These are phyloP conservation scores for Leccinellum luteum DNA, from an alignment of 768 basidiomycete species.

Conservation along the genomic window DNA sequence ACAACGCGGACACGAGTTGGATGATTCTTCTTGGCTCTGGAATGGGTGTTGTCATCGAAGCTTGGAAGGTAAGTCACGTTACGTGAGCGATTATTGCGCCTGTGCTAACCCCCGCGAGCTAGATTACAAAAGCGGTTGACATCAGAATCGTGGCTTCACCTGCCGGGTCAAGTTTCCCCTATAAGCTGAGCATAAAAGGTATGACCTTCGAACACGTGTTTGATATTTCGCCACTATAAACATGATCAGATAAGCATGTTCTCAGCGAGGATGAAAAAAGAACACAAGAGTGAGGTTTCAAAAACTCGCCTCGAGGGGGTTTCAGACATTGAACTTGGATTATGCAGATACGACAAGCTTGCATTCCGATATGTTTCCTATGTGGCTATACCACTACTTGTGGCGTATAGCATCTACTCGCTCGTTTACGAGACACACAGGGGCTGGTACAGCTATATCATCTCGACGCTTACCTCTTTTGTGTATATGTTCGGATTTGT, in stretches of 20 bases:
- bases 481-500: constrained; percentile 99
- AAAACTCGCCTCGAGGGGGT: constrained; percentile 22
- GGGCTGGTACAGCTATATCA: constrained; percentile 96
- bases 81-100: constrained; percentile 9
- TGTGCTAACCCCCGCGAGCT: constrained; percentile 13
- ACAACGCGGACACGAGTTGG: constrained; percentile 93
- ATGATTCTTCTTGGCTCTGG: constrained; percentile 94
- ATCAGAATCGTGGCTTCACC: constrained; percentile 64
- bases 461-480: constrained; percentile 89
- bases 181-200: constrained; percentile 82
- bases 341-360: constrained; percentile 75
- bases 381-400: constrained; percentile 78
- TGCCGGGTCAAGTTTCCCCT: constrained; percentile 69
- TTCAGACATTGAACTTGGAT: constrained; percentile 3
- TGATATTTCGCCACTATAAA: constrained; percentile 8
- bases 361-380: constrained; percentile 96
- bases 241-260: constrained; percentile 78
- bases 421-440: constrained; percentile 80
- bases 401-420: constrained; percentile 76
- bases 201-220: constrained; percentile 22
- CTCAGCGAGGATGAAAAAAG: constrained; percentile 97
- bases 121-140: constrained; percentile 91
- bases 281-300: constrained; percentile 86
- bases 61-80: constrained; percentile 74
- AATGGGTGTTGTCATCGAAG: constrained; percentile 79